Evolutionary conservation across 495 filamentous ascomycete genomes (phyloP).

Genomic region (Aspergillus heteromorphus): DNA sequence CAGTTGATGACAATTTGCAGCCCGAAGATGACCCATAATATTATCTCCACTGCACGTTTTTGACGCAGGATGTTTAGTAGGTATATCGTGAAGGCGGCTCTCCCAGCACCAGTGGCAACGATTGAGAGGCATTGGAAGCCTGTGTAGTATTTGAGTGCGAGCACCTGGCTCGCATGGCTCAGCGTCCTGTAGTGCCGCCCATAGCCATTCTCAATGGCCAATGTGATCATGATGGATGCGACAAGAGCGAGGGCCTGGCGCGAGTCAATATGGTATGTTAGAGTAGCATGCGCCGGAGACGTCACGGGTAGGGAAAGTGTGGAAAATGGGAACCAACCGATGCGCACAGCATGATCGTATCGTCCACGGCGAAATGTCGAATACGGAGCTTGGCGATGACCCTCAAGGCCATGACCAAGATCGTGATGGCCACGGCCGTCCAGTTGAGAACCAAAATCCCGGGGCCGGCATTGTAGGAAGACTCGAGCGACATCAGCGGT

Average conservation of each 20-base stretch:
- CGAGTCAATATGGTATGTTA: no score
- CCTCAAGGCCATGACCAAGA: neutral
- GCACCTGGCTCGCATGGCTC: neutral
- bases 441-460: neutral
- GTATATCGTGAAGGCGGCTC: slow-evolving; percentile 37
- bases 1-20: slow-evolving; percentile 24
- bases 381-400: slow-evolving; percentile 2
- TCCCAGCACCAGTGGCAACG: slow-evolving; percentile 15
- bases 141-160: slow-evolving; percentile 1
- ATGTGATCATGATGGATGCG: neutral
- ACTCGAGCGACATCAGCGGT: neutral
- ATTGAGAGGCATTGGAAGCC: slow-evolving; percentile 5
- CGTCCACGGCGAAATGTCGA: neutral
- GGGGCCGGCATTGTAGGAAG: neutral
- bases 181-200: neutral
- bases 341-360: slow-evolving; percentile 1
- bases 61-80: slow-evolving; percentile 35
- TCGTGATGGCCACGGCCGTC: neutral
- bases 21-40: slow-evolving; percentile 29
- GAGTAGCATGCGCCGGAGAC: no score
- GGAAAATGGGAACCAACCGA: neutral
- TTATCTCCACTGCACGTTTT: slow-evolving; percentile 16
- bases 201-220: neutral
- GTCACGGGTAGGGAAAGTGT: neutral
- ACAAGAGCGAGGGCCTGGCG: neutral